Evolutionary conservation across 306 rosid genomes (phyloP).

Genomic region (Fagus sylvatica): DNA sequence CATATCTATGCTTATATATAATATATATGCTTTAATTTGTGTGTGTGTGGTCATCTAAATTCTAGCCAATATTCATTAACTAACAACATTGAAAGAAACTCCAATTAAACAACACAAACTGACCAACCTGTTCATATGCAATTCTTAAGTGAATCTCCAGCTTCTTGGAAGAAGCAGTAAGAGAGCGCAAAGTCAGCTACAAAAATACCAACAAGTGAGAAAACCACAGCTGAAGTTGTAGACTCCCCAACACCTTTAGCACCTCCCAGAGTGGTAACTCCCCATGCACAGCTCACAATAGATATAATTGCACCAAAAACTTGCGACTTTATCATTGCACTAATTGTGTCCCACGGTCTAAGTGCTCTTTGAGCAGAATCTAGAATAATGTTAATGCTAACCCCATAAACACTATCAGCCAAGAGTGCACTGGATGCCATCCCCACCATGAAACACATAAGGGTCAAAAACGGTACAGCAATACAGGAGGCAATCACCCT

Average conservation of each 20-base stretch:
- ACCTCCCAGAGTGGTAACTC: constrained; percentile 87
- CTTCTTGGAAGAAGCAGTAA: constrained; percentile 85
- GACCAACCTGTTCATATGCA: constrained; percentile 45
- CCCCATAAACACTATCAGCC: constrained; percentile 79
- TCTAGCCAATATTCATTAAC: neutral
- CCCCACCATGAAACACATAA: constrained; percentile 80
- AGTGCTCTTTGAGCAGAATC: constrained; percentile 89
- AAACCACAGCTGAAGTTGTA: constrained; percentile 90
- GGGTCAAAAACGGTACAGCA: constrained; percentile 83
- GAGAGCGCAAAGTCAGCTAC: constrained; percentile 89
- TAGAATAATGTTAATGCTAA: constrained; percentile 84
- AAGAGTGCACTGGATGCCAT: constrained; percentile 92
- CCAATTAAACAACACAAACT: constrained; percentile 10
- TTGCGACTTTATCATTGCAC: constrained; percentile 92
- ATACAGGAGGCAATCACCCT: constrained; percentile 77
- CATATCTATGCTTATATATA: too few species aligned
- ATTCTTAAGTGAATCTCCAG: constrained; percentile 82
- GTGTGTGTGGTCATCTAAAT: neutral
- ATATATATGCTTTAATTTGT: too few species aligned
- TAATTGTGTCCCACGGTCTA: constrained; percentile 83
- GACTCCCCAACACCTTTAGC: constrained; percentile 98
- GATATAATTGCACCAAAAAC: constrained; percentile 91
- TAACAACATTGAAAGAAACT: neutral
- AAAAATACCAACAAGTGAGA: constrained; percentile 93
- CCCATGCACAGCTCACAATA: constrained; percentile 93